Evolutionary conservation across 306 rosid genomes (phyloP).

Genomic region (Vigna angularis): DNA sequence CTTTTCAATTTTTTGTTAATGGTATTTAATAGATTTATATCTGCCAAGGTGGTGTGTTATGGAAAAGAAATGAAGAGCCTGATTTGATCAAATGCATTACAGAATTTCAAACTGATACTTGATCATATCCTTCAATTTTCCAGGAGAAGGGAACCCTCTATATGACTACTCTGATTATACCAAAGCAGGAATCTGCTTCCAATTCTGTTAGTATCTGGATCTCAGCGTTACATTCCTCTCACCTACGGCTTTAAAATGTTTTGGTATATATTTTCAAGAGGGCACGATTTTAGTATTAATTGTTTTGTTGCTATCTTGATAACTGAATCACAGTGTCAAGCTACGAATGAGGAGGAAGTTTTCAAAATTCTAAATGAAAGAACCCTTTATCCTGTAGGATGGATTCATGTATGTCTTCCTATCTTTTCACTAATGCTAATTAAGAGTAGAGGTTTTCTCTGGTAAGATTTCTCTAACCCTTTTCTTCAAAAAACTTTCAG

Average conservation of each 20-base stretch:
- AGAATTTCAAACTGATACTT: slow-evolving; percentile 39
- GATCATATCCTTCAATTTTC: slow-evolving; percentile 43
- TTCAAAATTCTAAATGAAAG: slow-evolving; percentile 72
- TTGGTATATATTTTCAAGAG: slow-evolving; percentile 20
- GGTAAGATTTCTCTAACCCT: slow-evolving; percentile 40
- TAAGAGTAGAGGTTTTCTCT: neutral
- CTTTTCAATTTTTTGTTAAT: slow-evolving; percentile 6
- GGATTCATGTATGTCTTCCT: slow-evolving; percentile 80
- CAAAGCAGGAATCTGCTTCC: slow-evolving; percentile 90
- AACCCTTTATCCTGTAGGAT: slow-evolving; percentile 82
- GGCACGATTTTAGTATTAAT: slow-evolving; percentile 40
- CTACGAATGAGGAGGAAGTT: slow-evolving; percentile 79
- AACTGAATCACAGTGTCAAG: slow-evolving; percentile 70
- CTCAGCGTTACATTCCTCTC: slow-evolving; percentile 23
- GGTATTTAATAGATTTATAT: slow-evolving; percentile 17
- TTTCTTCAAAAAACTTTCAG: slow-evolving; percentile 47
- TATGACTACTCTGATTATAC: slow-evolving; percentile 81
- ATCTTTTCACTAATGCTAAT: slow-evolving; percentile 5
- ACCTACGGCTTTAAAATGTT: slow-evolving; percentile 21
- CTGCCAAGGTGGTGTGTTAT: slow-evolving; percentile 11
- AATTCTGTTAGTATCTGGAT: slow-evolving; percentile 65
- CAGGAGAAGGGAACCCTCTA: slow-evolving; percentile 73
- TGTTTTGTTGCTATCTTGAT: slow-evolving; percentile 51
- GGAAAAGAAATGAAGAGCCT: slow-evolving; percentile 17
- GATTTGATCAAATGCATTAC: slow-evolving; percentile 10